Percentiles rank a stretch among this genome's conserved stretches.
Evolutionary conservation across 768 basidiomycete species (phyloP).

Genomic region (Mycena albidolilacea): DNA sequence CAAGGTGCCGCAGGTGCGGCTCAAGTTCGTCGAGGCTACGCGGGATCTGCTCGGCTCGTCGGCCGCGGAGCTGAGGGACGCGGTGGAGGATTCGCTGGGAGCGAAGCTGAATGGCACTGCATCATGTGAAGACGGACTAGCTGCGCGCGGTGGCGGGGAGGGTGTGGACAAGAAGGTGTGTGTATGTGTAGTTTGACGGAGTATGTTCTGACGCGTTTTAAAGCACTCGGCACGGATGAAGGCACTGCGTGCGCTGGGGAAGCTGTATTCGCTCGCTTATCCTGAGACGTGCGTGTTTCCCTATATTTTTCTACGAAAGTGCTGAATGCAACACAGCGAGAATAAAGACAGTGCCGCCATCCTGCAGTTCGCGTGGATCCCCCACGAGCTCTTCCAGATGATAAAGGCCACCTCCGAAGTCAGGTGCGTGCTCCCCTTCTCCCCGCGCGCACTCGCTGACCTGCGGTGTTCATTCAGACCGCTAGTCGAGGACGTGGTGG

Average conservation of each 20-base stretch:
- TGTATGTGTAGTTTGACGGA: conserved; percentile 4
- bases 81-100: conserved; percentile 78
- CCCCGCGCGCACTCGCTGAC: background rate
- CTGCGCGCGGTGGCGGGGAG: conserved; percentile 78
- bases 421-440: conserved; percentile 55
- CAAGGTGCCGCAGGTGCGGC: conserved; percentile 75
- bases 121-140: conserved; percentile 78
- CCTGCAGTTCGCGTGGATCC: conserved; percentile 94
- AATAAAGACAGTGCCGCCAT: conserved; percentile 81
- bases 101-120: conserved; percentile 82
- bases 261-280: conserved; percentile 85
- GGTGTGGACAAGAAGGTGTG: conserved; percentile 87
- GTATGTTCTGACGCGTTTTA: conserved; percentile 17
- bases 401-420: conserved; percentile 68
- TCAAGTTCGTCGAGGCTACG: conserved; percentile 83
- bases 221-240: conserved; percentile 77
- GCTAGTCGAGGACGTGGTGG: conserved; percentile 76
- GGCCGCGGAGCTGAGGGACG: conserved; percentile 71
- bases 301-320: background rate
- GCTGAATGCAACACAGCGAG: conserved; percentile 67
- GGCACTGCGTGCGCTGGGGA: conserved; percentile 83
- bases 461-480: conserved; percentile 47
- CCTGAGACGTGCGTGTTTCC: conserved; percentile 83
- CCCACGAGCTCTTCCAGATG: conserved; percentile 76
- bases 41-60: conserved; percentile 73